Conservation (phyloP, 805 yeast species). For the Saturnispora zaruensis region DNA sequence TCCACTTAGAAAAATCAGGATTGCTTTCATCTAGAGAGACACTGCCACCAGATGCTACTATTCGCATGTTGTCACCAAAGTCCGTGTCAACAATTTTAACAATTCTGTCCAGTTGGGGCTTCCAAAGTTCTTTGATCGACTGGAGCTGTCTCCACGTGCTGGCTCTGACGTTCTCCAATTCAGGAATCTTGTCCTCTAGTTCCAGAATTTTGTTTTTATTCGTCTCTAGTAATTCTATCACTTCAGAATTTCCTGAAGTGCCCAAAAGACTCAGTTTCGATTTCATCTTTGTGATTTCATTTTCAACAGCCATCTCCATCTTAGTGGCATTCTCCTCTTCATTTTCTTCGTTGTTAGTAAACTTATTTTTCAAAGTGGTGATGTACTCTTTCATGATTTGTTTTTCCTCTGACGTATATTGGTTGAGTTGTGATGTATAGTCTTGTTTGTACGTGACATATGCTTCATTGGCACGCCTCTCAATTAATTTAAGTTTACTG, state of each 20-base stretch:
- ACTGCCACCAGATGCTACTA: slow-evolving; percentile 84
- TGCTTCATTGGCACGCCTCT: background rate
- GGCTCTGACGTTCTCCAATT: slow-evolving; percentile 25
- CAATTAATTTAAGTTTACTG: background rate
- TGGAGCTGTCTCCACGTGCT: slow-evolving; percentile 33
- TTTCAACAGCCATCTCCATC: slow-evolving; percentile 21
- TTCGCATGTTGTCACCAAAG: slow-evolving; percentile 57
- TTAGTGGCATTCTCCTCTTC: slow-evolving; percentile 18
- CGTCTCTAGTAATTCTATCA: slow-evolving; percentile 26
- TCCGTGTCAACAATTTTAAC: slow-evolving; percentile 50
- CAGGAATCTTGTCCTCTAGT: slow-evolving; percentile 34
- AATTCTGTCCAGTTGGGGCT: slow-evolving; percentile 46
- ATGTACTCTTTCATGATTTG: slow-evolving; percentile 33
- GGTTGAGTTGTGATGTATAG: slow-evolving; percentile 22
- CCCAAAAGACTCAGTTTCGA: slow-evolving; percentile 31
- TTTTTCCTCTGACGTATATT: slow-evolving; percentile 33
- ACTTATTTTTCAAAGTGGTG: slow-evolving; percentile 20
- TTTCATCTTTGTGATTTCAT: slow-evolving; percentile 34
- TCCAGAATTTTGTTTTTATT: slow-evolving; percentile 33
- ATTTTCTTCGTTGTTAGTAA: slow-evolving; percentile 19
- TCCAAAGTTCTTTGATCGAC: slow-evolving; percentile 38
- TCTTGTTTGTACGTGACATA: slow-evolving; percentile 16
- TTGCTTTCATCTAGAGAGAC: slow-evolving; percentile 48
- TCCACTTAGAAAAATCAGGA: slow-evolving; percentile 65
- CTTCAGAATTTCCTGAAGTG: slow-evolving; percentile 22